These are phyloP conservation scores for Trametes meyenii DNA, from an alignment of 768 basidiomycete species.

Conservation along the genomic window DNA sequence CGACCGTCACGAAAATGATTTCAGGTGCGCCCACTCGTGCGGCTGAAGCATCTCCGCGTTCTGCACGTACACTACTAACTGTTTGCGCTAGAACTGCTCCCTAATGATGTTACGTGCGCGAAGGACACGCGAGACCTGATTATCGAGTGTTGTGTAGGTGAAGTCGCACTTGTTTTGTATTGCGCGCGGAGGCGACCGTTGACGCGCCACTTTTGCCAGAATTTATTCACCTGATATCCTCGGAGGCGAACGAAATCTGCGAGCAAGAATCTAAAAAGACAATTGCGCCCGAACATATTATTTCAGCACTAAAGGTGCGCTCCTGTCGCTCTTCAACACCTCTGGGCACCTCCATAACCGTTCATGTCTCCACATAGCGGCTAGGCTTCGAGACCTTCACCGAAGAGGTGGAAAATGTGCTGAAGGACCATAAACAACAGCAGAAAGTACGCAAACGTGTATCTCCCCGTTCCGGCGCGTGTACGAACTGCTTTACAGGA, in stretches of 20 bases:
- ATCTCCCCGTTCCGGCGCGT: not conserved
- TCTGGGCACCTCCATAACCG: not conserved
- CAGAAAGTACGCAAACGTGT: slow-evolving; percentile 66
- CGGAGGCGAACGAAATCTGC: slow-evolving; percentile 97
- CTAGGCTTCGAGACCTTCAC: slow-evolving; percentile 94
- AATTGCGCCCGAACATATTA: slow-evolving; percentile 96
- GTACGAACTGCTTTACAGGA: slow-evolving; percentile 51
- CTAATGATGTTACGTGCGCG: slow-evolving; percentile 83
- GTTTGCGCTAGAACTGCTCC: slow-evolving; percentile 72
- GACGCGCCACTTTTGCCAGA: slow-evolving; percentile 52
- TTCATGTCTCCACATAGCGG: slow-evolving; percentile 49
- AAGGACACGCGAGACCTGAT: slow-evolving; percentile 98
- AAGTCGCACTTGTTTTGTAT: slow-evolving; percentile 42
- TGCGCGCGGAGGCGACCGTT: slow-evolving; percentile 1
- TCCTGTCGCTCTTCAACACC: not conserved
- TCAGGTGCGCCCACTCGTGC: slow-evolving; percentile 53
- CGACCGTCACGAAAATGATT: slow-evolving; percentile 97
- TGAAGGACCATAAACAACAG: slow-evolving; percentile 96
- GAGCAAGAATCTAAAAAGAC: slow-evolving; percentile 99
- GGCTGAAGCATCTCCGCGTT: not conserved
- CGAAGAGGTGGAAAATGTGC: slow-evolving; percentile 85
- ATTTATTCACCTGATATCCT: slow-evolving; percentile 96
- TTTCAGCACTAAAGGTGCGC: slow-evolving; percentile 82
- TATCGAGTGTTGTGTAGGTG: slow-evolving; percentile 99
- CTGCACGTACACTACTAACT: slow-evolving; percentile 13